A percentile compares a stretch with the other conserved stretches of the same genome.
These are phyloP conservation scores for Salvia miltiorrhiza DNA, from an alignment of 257 asterid genomes.

Conservation along the genomic window DNA sequence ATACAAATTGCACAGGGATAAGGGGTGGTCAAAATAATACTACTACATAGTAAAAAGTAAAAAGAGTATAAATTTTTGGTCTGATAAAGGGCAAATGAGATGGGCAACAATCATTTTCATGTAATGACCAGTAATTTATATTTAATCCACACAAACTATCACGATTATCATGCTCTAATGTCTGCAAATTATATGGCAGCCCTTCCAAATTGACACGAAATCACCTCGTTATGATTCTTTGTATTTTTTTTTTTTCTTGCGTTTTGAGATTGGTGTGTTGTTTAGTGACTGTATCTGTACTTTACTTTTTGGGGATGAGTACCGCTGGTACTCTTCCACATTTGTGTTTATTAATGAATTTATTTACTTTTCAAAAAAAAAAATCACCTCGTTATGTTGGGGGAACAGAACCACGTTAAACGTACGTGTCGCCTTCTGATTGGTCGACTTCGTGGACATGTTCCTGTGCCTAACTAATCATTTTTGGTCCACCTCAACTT, in stretches of 20 bases:
- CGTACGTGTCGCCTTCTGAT: constrained; percentile 14
- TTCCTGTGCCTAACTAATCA: constrained; percentile 32
- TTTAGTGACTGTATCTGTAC: no score
- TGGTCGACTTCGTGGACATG: constrained; percentile 18
- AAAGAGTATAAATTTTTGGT: neutral
- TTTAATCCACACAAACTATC: constrained; percentile 1
- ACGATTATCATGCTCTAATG: constrained; percentile 28
- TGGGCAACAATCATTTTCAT: constrained; percentile 13
- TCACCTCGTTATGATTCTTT: constrained; percentile 10
- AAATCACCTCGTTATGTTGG: constrained; percentile 16
- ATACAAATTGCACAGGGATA: neutral
- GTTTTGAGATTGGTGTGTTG: no score
- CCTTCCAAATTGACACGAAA: constrained; percentile 25
- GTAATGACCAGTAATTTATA: constrained; percentile 3
- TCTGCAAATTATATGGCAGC: constrained; percentile 28
- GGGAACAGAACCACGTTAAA: constrained; percentile 25
- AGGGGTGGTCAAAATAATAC: constrained; percentile 5
- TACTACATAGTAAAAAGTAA: neutral
- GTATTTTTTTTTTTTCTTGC: no score
- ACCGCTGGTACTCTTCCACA: no score
- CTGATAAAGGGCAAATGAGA: constrained; percentile 2
- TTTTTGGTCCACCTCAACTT: constrained; percentile 8
- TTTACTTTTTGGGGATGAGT: no score
- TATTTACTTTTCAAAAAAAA: no score
- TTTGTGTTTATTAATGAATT: no score